Conservation (phyloP, 345 rosid species). For the Eucalyptus tenuipes region DNA sequence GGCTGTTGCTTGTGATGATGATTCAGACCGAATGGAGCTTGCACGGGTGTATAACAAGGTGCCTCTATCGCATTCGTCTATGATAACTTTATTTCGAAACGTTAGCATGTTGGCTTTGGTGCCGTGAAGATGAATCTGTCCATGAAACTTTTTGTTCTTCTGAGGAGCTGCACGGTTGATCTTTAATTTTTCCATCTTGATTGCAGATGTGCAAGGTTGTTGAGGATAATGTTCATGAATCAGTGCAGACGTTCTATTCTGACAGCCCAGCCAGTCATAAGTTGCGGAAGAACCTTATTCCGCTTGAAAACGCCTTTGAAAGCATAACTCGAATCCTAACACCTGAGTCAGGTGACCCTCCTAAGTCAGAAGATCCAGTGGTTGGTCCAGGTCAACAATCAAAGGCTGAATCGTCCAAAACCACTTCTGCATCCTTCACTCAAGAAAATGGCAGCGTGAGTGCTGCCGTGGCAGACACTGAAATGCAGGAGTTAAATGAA, state of each 20-base stretch:
- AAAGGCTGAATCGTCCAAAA: neutral
- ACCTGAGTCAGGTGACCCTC: neutral
- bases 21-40: slow-evolving; percentile 43
- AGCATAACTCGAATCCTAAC: slow-evolving; percentile 36
- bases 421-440: neutral
- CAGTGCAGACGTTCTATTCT: slow-evolving; percentile 15
- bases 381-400: neutral
- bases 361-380: neutral
- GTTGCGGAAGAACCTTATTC: slow-evolving; percentile 39
- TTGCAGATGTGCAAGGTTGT: slow-evolving; percentile 53
- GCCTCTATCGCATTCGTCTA: neutral
- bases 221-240: slow-evolving; percentile 36
- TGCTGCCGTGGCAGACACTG: slow-evolving; percentile 1
- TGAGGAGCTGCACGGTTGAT: neutral
- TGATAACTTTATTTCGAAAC: neutral
- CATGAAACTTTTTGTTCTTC: neutral
- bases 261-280: slow-evolving; percentile 17
- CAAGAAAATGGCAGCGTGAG: neutral
- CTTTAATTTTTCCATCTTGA: neutral
- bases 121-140: neutral
- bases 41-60: slow-evolving; percentile 55
- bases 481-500: neutral
- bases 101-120: neutral
- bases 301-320: slow-evolving; percentile 28
- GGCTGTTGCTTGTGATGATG: slow-evolving; percentile 39